A percentile compares a stretch with the other conserved stretches of the same genome.
These are phyloP conservation scores for Beauveria medogensis DNA, from an alignment of 2,329 filamentous ascomycete species.

Conservation along the genomic window DNA sequence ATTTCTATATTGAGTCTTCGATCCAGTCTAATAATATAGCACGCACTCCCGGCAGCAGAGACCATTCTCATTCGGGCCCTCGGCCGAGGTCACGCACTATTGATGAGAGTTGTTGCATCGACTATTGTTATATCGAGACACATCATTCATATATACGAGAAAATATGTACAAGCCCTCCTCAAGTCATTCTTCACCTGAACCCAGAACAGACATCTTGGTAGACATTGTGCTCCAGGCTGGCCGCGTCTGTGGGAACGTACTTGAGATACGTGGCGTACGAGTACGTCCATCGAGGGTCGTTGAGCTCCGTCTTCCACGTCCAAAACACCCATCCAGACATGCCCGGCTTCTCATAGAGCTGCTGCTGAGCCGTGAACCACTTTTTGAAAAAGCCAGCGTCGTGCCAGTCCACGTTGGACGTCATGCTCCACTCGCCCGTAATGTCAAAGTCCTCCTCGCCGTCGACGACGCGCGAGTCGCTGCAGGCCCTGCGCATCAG, in stretches of 20 bases:
- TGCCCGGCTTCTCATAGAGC: conserved; percentile 40
- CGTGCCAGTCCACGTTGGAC: conserved; percentile 34
- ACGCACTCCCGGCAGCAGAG: too few relatives aligned
- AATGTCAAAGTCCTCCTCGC: conserved; percentile 27
- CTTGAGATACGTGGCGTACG: conserved; percentile 16
- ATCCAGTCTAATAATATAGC: too few relatives aligned
- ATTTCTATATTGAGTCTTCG: too few relatives aligned
- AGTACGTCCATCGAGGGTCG: conserved; percentile 24
- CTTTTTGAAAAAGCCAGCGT: conserved; percentile 41
- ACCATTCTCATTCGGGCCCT: too few relatives aligned
- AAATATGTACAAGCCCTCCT: neutral
- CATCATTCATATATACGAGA: neutral
- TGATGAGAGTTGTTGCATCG: too few relatives aligned
- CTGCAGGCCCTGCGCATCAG: conserved; percentile 32
- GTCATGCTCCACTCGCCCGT: conserved; percentile 51
- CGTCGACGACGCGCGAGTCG: conserved; percentile 32
- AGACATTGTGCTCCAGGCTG: conserved; percentile 19
- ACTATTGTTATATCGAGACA: neutral
- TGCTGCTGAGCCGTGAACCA: conserved; percentile 51
- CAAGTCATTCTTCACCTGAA: neutral
- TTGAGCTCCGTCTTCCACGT: conserved; percentile 41
- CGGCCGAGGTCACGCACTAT: too few relatives aligned
- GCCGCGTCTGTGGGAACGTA: conserved; percentile 18
- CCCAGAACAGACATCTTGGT: conserved; percentile 18
- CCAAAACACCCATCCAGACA: conserved; percentile 51